Evolutionary conservation across 768 basidiomycete species (phyloP).

Genomic region (Cystobasidium tubakii): DNA sequence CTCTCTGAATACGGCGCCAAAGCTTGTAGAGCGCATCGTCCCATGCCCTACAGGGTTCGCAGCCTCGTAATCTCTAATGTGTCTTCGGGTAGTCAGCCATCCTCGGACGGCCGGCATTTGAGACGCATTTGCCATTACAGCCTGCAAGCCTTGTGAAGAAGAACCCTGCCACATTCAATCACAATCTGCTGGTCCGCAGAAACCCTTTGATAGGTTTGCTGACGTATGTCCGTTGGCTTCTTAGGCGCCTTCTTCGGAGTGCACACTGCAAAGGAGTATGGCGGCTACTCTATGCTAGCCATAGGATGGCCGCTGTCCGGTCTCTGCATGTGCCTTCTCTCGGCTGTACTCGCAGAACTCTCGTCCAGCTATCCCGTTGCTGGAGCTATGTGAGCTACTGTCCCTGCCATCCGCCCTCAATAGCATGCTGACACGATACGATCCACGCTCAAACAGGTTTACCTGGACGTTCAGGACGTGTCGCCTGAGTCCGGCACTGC

Average conservation of each 20-base stretch:
- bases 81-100: no score
- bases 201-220: not conserved
- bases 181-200: no score
- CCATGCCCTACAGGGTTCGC: no score
- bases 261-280: conserved; percentile 40
- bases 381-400: conserved; percentile 31
- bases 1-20: not conserved
- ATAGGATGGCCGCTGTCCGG: conserved; percentile 45
- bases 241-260: conserved; percentile 43
- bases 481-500: conserved; percentile 34
- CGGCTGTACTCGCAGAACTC: conserved; percentile 45
- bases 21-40: not conserved
- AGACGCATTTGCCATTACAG: no score
- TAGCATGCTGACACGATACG: no score
- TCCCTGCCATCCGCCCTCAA: no score
- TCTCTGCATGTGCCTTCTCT: conserved; percentile 43
- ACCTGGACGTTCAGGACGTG: conserved; percentile 46
- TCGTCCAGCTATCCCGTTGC: conserved; percentile 45
- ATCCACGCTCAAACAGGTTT: no score
- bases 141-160: no score
- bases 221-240: not conserved
- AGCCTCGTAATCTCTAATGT: no score
- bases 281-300: conserved; percentile 44
- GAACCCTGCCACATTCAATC: no score
- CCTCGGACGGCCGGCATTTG: no score